Evolutionary conservation across 495 filamentous ascomycete species (phyloP), one percentile per base, ranked within the genome.

Genomic region (Bacidia gigantensis): DNA sequence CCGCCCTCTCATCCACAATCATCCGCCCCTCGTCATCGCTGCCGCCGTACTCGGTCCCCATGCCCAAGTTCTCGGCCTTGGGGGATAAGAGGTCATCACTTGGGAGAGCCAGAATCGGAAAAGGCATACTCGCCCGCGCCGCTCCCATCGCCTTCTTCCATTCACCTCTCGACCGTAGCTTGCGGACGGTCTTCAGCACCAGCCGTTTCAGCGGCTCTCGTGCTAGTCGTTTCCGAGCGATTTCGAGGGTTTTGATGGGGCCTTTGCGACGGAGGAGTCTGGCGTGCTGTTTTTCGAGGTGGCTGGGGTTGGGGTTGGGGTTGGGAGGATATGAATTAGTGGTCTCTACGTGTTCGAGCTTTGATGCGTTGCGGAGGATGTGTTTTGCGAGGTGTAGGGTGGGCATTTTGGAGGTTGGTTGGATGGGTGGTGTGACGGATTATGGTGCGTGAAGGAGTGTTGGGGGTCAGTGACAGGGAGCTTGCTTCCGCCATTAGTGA

Each of bases 121-220:
- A 56, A 3, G 1, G 3, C 32, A 14, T 25, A 21, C 14, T 20
- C 43, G 14, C 20, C 11, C 20, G 18, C 1, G n/a, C 12, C 12
- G 50, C 38, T 38, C 25, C 35, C 44, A 46, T 46, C 1, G 44
- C 55, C 44, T 50, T 49, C 55, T 48, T 57, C 46, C 53, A 14
- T 38, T 53, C 50, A 0, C 25, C n/a, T 38, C 49, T 53, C 14
- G 40, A 22, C 22, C 50, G 39, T 2, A 25, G 18, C 26, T 49
- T 18, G 25, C 32, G 14, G 35, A 45, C 10, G 32, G 39, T 18
- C n/a, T 3, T 20, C 10, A 46, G 5, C 22, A 49, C 50, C 22
- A 10, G 21, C n/a, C n/a, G 23, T 46, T 21, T 24, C 11, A 3
- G 23, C 22, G 24, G 24, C 7, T 18, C 35, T 7, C 24, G 12